Evolutionary conservation across 202 grass and related monocot genomes (phyloP).

Genomic region (Bolboschoenoplectus hybrid): DNA sequence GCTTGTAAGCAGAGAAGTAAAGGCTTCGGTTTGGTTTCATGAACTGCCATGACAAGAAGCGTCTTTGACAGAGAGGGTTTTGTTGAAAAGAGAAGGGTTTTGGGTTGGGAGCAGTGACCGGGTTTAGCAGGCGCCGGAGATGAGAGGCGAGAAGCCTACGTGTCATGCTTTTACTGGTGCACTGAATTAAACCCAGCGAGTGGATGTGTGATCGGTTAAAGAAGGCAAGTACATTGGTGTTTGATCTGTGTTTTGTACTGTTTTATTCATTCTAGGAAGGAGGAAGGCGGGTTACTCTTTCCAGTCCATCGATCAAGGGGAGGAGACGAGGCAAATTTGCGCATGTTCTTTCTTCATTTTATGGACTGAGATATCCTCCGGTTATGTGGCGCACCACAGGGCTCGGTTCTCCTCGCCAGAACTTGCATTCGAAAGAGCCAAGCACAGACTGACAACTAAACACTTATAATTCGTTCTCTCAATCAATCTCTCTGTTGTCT

Average conservation of each 20-base stretch:
- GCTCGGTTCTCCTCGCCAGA: too few species aligned
- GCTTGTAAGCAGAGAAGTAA: slow-evolving; percentile 22
- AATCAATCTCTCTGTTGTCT: too few species aligned
- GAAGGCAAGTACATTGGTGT: not conserved
- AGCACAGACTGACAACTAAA: too few species aligned
- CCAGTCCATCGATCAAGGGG: too few species aligned
- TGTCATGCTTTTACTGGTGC: slow-evolving; percentile 20
- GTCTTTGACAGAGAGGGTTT: slow-evolving; percentile 18
- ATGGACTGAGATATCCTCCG: too few species aligned
- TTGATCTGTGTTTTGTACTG: not conserved
- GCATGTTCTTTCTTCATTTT: too few species aligned
- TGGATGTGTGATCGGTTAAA: not conserved
- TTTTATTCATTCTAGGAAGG: not conserved
- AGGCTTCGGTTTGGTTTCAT: slow-evolving; percentile 15
- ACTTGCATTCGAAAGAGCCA: too few species aligned
- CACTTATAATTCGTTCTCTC: too few species aligned
- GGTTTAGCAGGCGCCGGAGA: slow-evolving; percentile 6
- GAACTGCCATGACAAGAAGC: slow-evolving; percentile 16
- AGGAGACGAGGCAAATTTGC: too few species aligned
- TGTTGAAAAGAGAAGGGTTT: slow-evolving; percentile 19
- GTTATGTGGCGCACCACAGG: too few species aligned
- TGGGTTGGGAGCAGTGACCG: not conserved
- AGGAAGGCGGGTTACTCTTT: too few species aligned
- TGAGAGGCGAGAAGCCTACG: slow-evolving; percentile 27
- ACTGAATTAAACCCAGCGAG: not conserved